These are phyloP conservation scores for Hypoxylon cercidicola DNA, from an alignment of 495 filamentous ascomycete species.

Conservation along the genomic window DNA sequence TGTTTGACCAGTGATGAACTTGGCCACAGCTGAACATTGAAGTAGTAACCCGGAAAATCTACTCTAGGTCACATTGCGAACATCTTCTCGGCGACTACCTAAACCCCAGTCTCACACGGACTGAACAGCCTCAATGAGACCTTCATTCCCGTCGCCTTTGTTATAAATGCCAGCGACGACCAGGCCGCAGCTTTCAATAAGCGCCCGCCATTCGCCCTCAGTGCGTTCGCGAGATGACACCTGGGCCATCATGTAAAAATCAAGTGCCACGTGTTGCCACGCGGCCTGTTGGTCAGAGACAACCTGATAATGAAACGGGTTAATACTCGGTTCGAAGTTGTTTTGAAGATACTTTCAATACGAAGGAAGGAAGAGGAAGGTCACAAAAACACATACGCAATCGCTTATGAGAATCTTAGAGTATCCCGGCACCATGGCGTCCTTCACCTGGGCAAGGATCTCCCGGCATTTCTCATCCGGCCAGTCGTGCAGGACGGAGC, in stretches of 20 bases:
- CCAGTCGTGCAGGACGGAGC: slow-evolving; percentile 60
- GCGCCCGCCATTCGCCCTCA: slow-evolving; percentile 42
- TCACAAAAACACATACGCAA: slow-evolving; percentile 53
- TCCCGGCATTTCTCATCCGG: slow-evolving; percentile 50
- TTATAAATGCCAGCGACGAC: slow-evolving; percentile 54
- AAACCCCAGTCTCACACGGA: too few species aligned
- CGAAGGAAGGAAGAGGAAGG: neutral
- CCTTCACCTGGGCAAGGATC: slow-evolving; percentile 50
- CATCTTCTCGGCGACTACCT: too few species aligned
- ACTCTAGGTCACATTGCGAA: too few species aligned
- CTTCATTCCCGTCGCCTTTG: slow-evolving; percentile 49
- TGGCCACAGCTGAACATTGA: too few species aligned
- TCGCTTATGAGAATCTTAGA: slow-evolving; percentile 50
- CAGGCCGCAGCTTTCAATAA: slow-evolving; percentile 53
- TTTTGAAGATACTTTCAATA: neutral
- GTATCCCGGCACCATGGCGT: slow-evolving; percentile 61
- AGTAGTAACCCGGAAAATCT: too few species aligned
- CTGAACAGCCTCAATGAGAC: slow-evolving; percentile 62
- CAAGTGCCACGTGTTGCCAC: slow-evolving; percentile 54
- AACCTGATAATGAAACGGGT: slow-evolving; percentile 46
- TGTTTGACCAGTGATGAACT: too few species aligned
- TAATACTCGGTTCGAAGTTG: neutral
- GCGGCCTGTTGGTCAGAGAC: slow-evolving; percentile 54
- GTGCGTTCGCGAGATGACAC: slow-evolving; percentile 47
- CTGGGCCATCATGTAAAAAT: slow-evolving; percentile 50